These are phyloP conservation scores for Scheffersomyces illinoinensis DNA, from an alignment of 1,139 yeast species.

Conservation along the genomic window DNA sequence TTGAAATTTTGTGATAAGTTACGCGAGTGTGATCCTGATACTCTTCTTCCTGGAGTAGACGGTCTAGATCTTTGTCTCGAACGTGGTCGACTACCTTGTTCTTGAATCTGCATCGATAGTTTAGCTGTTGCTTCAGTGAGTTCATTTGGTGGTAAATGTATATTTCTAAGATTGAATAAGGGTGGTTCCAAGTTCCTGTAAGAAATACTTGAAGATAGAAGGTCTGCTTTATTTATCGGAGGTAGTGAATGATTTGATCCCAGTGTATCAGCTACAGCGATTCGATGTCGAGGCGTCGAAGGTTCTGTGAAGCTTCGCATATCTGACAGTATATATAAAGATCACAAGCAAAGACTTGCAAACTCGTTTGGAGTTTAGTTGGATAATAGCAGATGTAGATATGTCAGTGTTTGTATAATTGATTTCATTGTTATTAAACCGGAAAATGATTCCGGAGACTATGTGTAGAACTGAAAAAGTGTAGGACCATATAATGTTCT, in stretches of 20 bases:
- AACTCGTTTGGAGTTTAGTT: not conserved
- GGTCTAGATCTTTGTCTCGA: slow-evolving; percentile 10
- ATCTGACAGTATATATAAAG: not conserved
- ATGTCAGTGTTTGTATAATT: not conserved
- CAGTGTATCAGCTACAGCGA: slow-evolving; percentile 3
- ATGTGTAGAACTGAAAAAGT: not conserved
- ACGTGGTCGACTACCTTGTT: slow-evolving; percentile 6
- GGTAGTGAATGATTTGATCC: slow-evolving; percentile 3
- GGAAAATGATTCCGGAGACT: not conserved
- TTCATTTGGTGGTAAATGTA: slow-evolving; percentile 29
- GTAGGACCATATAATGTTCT: not conserved
- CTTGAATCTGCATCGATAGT: slow-evolving; percentile 13
- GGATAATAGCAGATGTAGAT: not conserved
- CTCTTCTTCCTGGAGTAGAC: slow-evolving; percentile 6
- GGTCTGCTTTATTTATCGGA: not conserved
- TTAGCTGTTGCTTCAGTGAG: slow-evolving; percentile 23
- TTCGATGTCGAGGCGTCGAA: slow-evolving; percentile 26
- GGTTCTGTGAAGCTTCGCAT: slow-evolving; percentile 24
- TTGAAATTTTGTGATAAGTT: not conserved
- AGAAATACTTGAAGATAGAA: not conserved
- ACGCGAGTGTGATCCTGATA: not conserved
- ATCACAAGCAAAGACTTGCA: not conserved
- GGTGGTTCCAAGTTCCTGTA: not conserved
- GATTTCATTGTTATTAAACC: not conserved
- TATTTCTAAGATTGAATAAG: not conserved